Evolutionary conservation across 1,284 basidiomycete species (phyloP).

Genomic region (Austropuccinia psidii): DNA sequence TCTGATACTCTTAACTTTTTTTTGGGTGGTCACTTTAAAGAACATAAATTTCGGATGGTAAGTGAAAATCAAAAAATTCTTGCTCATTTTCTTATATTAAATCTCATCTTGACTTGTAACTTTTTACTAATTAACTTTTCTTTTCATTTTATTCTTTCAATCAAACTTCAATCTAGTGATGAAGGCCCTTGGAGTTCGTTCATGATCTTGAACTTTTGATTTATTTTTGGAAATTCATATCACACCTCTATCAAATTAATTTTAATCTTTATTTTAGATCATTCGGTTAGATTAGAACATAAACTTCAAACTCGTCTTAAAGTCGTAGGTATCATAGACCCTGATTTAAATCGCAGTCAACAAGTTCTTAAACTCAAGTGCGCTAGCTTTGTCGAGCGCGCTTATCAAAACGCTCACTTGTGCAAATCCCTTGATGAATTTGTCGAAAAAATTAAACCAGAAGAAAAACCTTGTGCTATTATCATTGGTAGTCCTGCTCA

Average conservation of each 20-base stretch:
- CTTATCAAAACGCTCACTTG: constrained; percentile 83
- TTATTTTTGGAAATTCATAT: not conserved
- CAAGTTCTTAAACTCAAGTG: constrained; percentile 80
- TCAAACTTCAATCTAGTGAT: not conserved
- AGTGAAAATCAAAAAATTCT: constrained; percentile 50
- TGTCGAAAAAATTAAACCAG: constrained; percentile 57
- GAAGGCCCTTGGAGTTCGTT: constrained; percentile 65
- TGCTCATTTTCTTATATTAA: not conserved
- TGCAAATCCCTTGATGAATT: constrained; percentile 85
- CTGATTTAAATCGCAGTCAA: constrained; percentile 70
- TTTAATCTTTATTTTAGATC: constrained; percentile 37
- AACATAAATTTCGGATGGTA: constrained; percentile 42
- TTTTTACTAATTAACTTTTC: not conserved
- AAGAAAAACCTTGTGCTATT: constrained; percentile 49
- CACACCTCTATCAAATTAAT: constrained; percentile 3
- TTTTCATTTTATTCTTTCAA: not conserved
- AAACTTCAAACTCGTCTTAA: constrained; percentile 95
- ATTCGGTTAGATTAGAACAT: constrained; percentile 50
- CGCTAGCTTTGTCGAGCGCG: constrained; percentile 83
- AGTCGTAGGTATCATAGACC: constrained; percentile 89
- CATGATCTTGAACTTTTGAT: not conserved
- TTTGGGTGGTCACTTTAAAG: not conserved
- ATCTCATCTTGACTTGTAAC: not conserved
- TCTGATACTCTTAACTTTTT: not conserved
- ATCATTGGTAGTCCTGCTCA: constrained; percentile 37